Percentiles rank a stretch among this genome's conserved stretches.
Evolutionary conservation across 2,329 filamentous ascomycete species (phyloP).

Genomic region (Zymoseptoria brevis): DNA sequence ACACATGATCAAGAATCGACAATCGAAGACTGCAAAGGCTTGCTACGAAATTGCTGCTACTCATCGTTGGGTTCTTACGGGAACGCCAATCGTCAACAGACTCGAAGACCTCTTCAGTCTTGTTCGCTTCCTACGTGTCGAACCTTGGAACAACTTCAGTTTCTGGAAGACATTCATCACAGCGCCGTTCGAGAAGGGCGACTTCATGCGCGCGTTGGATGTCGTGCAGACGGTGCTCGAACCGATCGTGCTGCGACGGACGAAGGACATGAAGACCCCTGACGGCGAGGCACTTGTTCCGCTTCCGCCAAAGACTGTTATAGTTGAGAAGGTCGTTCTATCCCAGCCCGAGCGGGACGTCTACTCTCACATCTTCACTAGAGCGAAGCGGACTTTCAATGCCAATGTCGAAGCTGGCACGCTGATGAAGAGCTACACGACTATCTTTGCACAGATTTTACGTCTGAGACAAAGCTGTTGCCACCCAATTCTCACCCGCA

Average conservation of each 20-base stretch:
- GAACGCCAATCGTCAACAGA: slow-evolving; percentile 93
- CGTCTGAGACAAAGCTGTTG: slow-evolving; percentile 90
- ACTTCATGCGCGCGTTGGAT: slow-evolving; percentile 86
- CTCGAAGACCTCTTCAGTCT: slow-evolving; percentile 91
- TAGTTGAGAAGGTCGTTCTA: slow-evolving; percentile 82
- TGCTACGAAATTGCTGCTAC: slow-evolving; percentile 82
- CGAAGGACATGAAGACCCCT: slow-evolving; percentile 97
- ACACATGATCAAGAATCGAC: slow-evolving; percentile 78
- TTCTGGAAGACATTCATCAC: slow-evolving; percentile 99
- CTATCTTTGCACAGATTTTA: slow-evolving; percentile 93
- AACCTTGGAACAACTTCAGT: slow-evolving; percentile 97
- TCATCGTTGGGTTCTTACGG: slow-evolving; percentile 89
- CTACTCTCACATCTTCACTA: slow-evolving; percentile 80
- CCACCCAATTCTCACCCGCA: slow-evolving; percentile 81
- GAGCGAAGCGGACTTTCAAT: slow-evolving; percentile 75
- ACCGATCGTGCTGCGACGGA: slow-evolving; percentile 86
- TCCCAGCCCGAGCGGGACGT: slow-evolving; percentile 79
- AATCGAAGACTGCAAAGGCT: slow-evolving; percentile 88
- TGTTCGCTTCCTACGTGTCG: slow-evolving; percentile 84
- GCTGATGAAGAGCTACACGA: slow-evolving; percentile 89
- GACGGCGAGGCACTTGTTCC: slow-evolving; percentile 73
- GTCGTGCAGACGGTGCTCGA: slow-evolving; percentile 96
- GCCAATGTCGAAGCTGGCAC: slow-evolving; percentile 87
- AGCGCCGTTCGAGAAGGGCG: slow-evolving; percentile 88
- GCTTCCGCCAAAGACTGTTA: slow-evolving; percentile 69